Base-by-base conservation (phyloP, 2,329 filamentous ascomycete genomes). In the Scytalidium lignicola region DNA sequence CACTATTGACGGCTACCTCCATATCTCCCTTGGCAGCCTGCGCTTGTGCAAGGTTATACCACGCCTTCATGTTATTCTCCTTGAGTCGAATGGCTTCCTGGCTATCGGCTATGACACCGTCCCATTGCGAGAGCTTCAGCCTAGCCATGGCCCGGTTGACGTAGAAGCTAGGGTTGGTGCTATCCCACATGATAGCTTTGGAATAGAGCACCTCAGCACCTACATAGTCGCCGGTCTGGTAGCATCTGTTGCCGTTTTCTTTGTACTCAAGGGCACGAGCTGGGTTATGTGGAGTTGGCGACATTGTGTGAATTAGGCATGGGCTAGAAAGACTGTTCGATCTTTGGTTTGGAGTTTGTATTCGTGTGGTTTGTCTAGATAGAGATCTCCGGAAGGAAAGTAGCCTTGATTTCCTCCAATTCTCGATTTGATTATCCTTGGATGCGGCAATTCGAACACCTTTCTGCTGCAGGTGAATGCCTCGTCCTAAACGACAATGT, bases 71-170 rank as follows among this genome's bases (percentile, higher is more conserved):
- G 59, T 79, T 83, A 42, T 71, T 54, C 12, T 68, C 70, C 55
- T 47, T 54, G 17, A 57, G 18, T 77, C 82, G 76, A 44, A 96
- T 83, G 55, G 87, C 90, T 46, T 81, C 74, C 47, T 85, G 69
- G 63, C 90, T 92, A 68, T 96, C 91, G 51, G 81, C 73, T 55
- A 93, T 84, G 44, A 86, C 90, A 9, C 76, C 82, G 23, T 88
- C 78, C 80, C 85, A 95, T 58, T 82, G 74, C 52, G 77, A 71
- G 19, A 95, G 78, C 68, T 86, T 88, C 51, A 93, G 74, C 39
- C 90, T 82, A 3, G 86, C 83, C 70, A 96, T 86, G 46, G 90
- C 88, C 47, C 91, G 88, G 70, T 96, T 97, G 37, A 90, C 92
- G 70, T 90, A 96, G 45, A 96, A 78, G 23, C 86, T 75, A 1